Base-by-base conservation (phyloP, 2,329 filamentous ascomycete species). In the Fusarium sp. region DNA sequence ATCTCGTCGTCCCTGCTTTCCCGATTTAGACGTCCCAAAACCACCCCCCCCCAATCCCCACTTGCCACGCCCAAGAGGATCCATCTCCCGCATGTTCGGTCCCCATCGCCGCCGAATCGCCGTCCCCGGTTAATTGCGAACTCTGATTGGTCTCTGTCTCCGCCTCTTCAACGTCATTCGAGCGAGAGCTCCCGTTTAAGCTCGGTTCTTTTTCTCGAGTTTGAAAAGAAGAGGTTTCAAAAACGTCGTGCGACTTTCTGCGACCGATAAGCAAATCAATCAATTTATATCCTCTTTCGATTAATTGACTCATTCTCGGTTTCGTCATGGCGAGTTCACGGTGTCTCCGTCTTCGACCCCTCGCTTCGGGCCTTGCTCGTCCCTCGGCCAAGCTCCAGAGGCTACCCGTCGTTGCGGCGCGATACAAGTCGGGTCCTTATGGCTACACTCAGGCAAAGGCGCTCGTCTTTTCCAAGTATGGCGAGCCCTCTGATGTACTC, bases 371-470 rank as follows among this genome's bases (percentile, higher is more conserved):
- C 20, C 74, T 76, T 20, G 66, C 69, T 34, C 72, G 77, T 29
- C 78, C 76, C 35, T 75, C 73, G 18, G 64, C 72, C 34, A 74
- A 66, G 66, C 70, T 74, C 58, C 73, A 62, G 45, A 54, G 57
- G 34, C 70, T 81, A 20, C 74, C 78, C 50, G 62, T 60, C 62
- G 74, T 73, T 50, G 72, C 81, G 20, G 80, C 83, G 62, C 86
- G 89, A 52, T 80, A 81, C 81, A 89, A 89, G 79, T 90, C 89
- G 5, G 89, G 88, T 0, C 89, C 90, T 0, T 95, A 94, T 80
- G 94, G 94, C 78, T 96, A 96, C 84, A 94, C 93, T 47, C 93
- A 96, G 83, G 92, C 93, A 73, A 95, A 95, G 85, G 90, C 92
- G n/a, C 90, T 96, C 74, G 90, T 93, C 56, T 94, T 94, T 82